phyloP scores from a whole-genome alignment of 257 asterid species.

The Striga asiatica region DNA sequence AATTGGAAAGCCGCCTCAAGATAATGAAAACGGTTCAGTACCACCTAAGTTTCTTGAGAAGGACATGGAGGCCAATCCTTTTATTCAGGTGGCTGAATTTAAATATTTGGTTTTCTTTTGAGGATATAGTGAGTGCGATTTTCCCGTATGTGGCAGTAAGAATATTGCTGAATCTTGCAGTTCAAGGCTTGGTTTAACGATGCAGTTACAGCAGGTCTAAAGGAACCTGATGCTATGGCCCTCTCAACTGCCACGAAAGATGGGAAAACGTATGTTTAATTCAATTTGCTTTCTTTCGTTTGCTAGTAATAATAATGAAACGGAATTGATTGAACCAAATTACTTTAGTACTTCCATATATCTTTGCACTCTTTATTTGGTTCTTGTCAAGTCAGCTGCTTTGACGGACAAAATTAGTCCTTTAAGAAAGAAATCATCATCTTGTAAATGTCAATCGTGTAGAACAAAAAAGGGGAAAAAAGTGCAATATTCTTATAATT shows the following conservation, averaged over 20 bases:
- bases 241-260: conserved; percentile 59
- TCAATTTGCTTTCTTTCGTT: no score
- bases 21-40: neutral
- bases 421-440: no score
- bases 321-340: no score
- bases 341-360: no score
- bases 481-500: neutral
- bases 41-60: conserved; percentile 51
- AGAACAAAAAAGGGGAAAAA: neutral
- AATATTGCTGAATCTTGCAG: conserved; percentile 26
- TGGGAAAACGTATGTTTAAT: conserved; percentile 64
- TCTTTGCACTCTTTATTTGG: no score
- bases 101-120: no score
- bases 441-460: neutral
- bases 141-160: neutral
- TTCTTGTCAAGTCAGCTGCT: no score
- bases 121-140: no score
- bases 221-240: conserved; percentile 67
- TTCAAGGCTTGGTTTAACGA: conserved; percentile 72
- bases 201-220: conserved; percentile 52
- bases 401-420: no score
- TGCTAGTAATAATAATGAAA: no score
- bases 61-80: conserved; percentile 48
- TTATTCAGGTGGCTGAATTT: conserved; percentile 78
- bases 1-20: conserved; percentile 42